phyloP scores from a whole-genome alignment of 176 grass and related monocot genomes.

The Cocos nucifera region DNA sequence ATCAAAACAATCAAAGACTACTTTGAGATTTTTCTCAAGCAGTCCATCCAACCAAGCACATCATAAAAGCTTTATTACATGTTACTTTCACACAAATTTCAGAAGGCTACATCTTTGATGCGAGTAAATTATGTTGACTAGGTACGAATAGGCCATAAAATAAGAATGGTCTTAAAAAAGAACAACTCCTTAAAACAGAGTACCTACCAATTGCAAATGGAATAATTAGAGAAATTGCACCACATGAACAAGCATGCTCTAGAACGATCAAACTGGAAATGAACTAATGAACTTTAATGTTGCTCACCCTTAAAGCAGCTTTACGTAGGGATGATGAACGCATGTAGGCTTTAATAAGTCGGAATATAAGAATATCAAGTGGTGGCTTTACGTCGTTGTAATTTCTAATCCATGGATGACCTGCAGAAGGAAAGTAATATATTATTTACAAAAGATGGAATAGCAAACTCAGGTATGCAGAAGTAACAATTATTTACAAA shows the following conservation, averaged over 20 bases:
- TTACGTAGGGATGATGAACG: conserved; percentile 65
- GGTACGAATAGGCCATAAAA: too few species aligned
- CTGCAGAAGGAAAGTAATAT: conserved; percentile 18
- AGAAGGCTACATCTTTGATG: too few species aligned
- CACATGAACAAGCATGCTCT: conserved; percentile 6
- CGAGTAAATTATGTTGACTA: too few species aligned
- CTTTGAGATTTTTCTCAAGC: too few species aligned
- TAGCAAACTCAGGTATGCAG: neutral
- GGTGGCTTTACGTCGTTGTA: conserved; percentile 57
- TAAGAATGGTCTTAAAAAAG: too few species aligned
- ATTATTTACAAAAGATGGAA: too few species aligned
- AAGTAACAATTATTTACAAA: neutral
- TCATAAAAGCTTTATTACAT: too few species aligned
- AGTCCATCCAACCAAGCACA: too few species aligned
- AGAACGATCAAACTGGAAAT: neutral
- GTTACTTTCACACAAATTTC: too few species aligned
- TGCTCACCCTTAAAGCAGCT: conserved; percentile 57
- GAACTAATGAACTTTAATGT: neutral
- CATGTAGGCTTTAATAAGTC: conserved; percentile 70
- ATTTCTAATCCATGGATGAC: conserved; percentile 92
- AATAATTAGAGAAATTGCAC: neutral
- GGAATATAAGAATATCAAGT: conserved; percentile 61
- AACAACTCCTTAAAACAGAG: too few species aligned
- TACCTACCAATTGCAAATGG: conserved; percentile 10
- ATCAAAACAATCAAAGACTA: too few species aligned